Base-by-base conservation (phyloP, 441 rosid genomes). In the Raphanus hybrid region DNA sequence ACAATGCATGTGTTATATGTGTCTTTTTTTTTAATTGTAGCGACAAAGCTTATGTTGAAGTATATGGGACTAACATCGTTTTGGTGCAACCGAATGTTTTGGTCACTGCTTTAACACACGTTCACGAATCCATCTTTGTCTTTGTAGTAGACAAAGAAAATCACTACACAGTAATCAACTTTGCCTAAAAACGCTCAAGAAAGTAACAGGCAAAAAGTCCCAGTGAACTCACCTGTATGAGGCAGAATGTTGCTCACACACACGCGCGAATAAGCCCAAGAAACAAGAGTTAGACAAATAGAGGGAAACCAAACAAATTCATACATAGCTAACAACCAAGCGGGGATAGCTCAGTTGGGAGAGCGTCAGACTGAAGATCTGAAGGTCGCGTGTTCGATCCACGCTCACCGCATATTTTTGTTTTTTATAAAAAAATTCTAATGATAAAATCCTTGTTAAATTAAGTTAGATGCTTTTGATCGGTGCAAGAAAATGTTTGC, bases 301-400 rank as follows among this genome's bases (percentile, higher is more conserved):
- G 6, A 14, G 4, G 4, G 11, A 2, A 0, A 15, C 6, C 6
- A 52, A 52, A n/a, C 0, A 0, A 2, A 14, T 14, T 1, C 3
- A 6, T 52, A 52, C 20, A 14, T 2, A 0, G 0, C 0, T 14
- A 52, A 0, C 29, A 10, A 0, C 9, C 2, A 61, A 64, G 75
- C 66, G 81, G 80, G 82, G 79, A 60, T 74, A 82, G 82, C 82
- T 78, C 84, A 82, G 84, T 82, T 82, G 82, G 82, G 84, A 82
- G 80, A 78, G 78, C 82, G 82, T 82, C 84, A 78, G 80, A 82
- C 84, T 78, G 84, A 82, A 82, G 80, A 82, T 82, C 82, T 82
- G 84, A 82, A 82, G 84, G 84, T 82, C 84, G 82, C 91, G 90
- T 88, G 92, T 91, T 88, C 86, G 91, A 91, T 89, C 87, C 88